Evolutionary conservation across 192 early-diverging fungal genomes (phyloP), one percentile per base, ranked within the genome.

Genomic region (Chytriomyces sp.): DNA sequence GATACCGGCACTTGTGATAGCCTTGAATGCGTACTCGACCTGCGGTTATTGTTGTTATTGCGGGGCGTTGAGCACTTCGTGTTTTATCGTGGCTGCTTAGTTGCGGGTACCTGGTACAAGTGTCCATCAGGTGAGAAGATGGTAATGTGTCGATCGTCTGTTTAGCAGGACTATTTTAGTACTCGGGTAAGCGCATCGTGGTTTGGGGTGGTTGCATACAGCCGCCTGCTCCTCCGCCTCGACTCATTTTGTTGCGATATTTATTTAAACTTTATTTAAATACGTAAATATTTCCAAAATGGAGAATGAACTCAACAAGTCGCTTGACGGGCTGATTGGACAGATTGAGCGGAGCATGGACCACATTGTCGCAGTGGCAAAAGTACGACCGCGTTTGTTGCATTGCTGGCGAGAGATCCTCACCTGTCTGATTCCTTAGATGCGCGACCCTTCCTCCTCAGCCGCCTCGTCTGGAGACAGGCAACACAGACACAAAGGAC

Each of bases 71-170:
- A 11, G 53, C 13, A 11, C 1, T 11, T 57, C 53, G 53, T 18
- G 53, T 20, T 20, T 57, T 20, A 57, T 11, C 1, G 53, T 35
- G 28, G 28, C 28, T 35, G 28, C 9, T 18, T 95, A n/a, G n/a
- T n/a, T n/a, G n/a, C n/a, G n/a, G n/a, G 95, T 69, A 99, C 96
- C 95, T 99, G 98, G 83, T 99, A 99, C 67, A 99, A 90, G 57
- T 96, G 90, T 69, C 98, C 98, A 81, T 99, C 98, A 24, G 98
- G 97, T 35, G 98, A 99, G 80, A 99, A 99, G 83, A 99, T 94
- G 69, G 98, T 99, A 82, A 99, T 98, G 81, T 99, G 97, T 72
- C 98, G 93, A 88, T 99, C 98, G 86, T 99, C 79, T 75, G 79
- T 20, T 0, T 20, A 35, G 28, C 28, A 35, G 53, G 1, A 57